Conservation (phyloP, 2,329 filamentous ascomycete species). For the Endocalyx cinctus region DNA sequence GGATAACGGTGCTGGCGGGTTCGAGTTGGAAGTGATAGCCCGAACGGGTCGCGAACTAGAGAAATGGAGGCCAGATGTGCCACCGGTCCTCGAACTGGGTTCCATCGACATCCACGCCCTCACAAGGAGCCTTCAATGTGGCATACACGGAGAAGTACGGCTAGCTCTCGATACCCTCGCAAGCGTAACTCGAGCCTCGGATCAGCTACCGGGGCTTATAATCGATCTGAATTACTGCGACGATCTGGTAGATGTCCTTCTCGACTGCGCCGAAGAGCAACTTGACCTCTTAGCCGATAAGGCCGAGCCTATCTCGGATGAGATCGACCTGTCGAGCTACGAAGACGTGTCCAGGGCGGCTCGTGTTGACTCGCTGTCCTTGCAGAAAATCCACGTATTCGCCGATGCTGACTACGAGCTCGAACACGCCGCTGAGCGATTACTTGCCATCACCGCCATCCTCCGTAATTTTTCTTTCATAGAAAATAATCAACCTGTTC, state of each 20-base stretch:
- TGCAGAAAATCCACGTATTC: slow-evolving; percentile 70
- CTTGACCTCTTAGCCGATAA: slow-evolving; percentile 80
- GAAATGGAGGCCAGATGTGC: slow-evolving; percentile 68
- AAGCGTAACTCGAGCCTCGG: slow-evolving; percentile 59
- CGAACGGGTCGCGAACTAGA: slow-evolving; percentile 64
- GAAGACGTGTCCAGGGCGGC: slow-evolving; percentile 83
- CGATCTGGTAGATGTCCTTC: slow-evolving; percentile 79
- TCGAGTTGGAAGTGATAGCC: slow-evolving; percentile 61
- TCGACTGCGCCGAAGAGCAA: slow-evolving; percentile 90
- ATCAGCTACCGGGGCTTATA: slow-evolving; percentile 58
- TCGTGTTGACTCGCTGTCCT: slow-evolving; percentile 63
- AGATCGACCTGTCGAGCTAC: slow-evolving; percentile 76
- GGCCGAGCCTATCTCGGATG: slow-evolving; percentile 79
- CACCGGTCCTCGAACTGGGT: slow-evolving; percentile 71
- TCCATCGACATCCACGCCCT: slow-evolving; percentile 87
- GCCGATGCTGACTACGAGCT: slow-evolving; percentile 76
- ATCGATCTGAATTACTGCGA: slow-evolving; percentile 70
- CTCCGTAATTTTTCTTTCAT: slow-evolving; percentile 88
- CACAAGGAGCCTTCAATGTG: slow-evolving; percentile 83
- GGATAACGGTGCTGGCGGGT: slow-evolving; percentile 63
- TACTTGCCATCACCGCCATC: slow-evolving; percentile 89
- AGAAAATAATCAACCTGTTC: slow-evolving; percentile 63
- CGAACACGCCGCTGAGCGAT: slow-evolving; percentile 77
- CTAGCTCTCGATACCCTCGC: slow-evolving; percentile 81
- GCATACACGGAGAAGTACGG: slow-evolving; percentile 84